These are phyloP conservation scores for Zymoseptoria passerinii DNA, from an alignment of 2,329 filamentous ascomycete genomes.

Conservation along the genomic window DNA sequence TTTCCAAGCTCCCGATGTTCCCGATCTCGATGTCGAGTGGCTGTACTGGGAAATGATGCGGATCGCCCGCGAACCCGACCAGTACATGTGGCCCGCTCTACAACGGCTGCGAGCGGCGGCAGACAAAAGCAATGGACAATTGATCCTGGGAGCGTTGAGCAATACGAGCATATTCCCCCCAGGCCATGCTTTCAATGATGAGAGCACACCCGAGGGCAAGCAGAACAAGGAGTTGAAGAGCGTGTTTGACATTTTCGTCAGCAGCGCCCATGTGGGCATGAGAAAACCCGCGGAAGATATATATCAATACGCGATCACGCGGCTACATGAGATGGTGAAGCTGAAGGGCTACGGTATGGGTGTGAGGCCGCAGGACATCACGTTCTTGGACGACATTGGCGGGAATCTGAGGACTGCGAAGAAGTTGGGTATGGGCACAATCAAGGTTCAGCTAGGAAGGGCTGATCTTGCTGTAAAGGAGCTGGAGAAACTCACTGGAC, in stretches of 20 bases:
- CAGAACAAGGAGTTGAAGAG: constrained; percentile 47
- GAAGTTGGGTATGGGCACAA: constrained; percentile 65
- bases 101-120: constrained; percentile 48
- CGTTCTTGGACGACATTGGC: constrained; percentile 92
- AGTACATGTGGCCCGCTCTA: constrained; percentile 80
- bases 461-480: constrained; percentile 74
- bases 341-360: constrained; percentile 45
- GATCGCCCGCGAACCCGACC: constrained; percentile 61
- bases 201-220: constrained; percentile 32
- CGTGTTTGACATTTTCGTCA: constrained; percentile 81
- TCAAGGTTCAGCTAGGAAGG: constrained; percentile 75
- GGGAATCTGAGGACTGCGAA: constrained; percentile 79
- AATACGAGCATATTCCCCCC: constrained; percentile 85
- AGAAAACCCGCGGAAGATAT: constrained; percentile 80
- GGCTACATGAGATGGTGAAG: constrained; percentile 56
- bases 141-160: constrained; percentile 71
- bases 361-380: constrained; percentile 57
- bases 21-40: constrained; percentile 64
- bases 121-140: constrained; percentile 35
- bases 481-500: constrained; percentile 65
- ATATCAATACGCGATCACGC: constrained; percentile 63
- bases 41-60: constrained; percentile 92
- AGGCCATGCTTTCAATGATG: constrained; percentile 57
- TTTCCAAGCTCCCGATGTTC: constrained; percentile 49
- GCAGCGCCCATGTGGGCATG: constrained; percentile 75